These are phyloP conservation scores for Lactifluus rugatus DNA, from an alignment of 768 basidiomycete species.

Conservation along the genomic window DNA sequence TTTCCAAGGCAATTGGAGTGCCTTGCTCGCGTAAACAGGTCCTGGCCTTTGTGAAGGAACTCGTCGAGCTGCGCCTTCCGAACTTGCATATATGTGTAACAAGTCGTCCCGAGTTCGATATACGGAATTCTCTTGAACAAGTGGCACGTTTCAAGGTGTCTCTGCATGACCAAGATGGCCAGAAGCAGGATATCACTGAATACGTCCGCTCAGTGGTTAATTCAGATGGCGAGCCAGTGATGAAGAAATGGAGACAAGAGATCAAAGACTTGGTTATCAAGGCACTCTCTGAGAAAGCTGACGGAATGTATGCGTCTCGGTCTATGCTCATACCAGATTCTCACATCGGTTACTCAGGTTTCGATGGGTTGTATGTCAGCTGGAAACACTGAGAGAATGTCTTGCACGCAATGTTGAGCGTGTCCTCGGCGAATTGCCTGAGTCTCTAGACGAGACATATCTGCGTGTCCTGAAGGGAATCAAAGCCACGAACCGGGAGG, in stretches of 20 bases:
- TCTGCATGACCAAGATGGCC: background rate
- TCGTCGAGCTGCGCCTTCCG: background rate
- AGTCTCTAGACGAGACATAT: background rate
- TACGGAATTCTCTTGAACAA: background rate
- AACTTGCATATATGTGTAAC: background rate
- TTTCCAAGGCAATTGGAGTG: background rate
- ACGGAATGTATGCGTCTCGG: background rate
- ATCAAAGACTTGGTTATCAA: background rate
- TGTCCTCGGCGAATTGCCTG: background rate
- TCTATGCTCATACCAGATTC: background rate
- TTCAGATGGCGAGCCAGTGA: constrained; percentile 24
- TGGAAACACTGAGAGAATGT: background rate
- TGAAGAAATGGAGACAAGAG: background rate
- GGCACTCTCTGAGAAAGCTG: background rate
- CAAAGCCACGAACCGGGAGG: background rate
- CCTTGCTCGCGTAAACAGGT: background rate
- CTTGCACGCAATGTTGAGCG: background rate
- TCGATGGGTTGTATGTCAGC: background rate
- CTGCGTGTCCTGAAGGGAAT: background rate
- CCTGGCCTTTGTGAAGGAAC: background rate
- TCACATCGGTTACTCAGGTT: background rate
- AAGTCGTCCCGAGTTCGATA: background rate
- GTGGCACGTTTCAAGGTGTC: background rate
- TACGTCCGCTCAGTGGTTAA: background rate
- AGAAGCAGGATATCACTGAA: background rate